Evolutionary conservation across 768 basidiomycete genomes (phyloP).

Genomic region (Sporobolomyces roseus): DNA sequence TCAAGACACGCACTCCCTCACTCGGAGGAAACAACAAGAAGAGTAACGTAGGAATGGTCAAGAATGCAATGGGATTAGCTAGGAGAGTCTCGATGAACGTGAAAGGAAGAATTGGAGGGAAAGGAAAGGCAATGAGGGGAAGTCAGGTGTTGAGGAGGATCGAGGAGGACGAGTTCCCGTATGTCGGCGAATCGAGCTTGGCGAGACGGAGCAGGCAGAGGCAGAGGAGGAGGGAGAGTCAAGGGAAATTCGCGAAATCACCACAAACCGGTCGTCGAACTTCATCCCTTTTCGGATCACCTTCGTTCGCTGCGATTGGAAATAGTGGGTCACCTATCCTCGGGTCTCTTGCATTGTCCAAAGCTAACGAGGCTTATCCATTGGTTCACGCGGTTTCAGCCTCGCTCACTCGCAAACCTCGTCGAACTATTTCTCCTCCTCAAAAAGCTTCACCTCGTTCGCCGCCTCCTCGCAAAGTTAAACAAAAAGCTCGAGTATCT

Average conservation of each 20-base stretch:
- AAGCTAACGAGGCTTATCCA: too few relatives aligned
- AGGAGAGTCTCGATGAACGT: background rate
- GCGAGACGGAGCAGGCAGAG: constrained; percentile 1
- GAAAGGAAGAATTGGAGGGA: background rate
- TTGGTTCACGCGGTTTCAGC: too few relatives aligned
- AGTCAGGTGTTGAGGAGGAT: background rate
- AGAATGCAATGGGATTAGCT: background rate
- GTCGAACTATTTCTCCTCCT: background rate
- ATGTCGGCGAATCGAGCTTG: background rate
- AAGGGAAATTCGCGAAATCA: background rate
- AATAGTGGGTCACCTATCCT: too few relatives aligned
- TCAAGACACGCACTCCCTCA: background rate
- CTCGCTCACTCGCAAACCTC: too few relatives aligned
- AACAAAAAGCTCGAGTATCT: background rate
- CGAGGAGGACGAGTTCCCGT: constrained; percentile 1
- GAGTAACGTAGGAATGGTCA: background rate
- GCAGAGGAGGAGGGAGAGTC: background rate
- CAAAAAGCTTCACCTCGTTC: background rate
- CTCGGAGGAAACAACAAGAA: background rate
- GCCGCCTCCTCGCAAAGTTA: background rate
- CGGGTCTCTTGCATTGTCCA: too few relatives aligned
- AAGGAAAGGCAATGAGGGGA: background rate
- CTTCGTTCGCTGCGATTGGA: too few relatives aligned
- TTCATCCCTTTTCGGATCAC: too few relatives aligned
- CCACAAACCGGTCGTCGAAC: too few relatives aligned